phyloP scores from a whole-genome alignment of 768 basidiomycete genomes.

The Dentipellis fragilis region DNA sequence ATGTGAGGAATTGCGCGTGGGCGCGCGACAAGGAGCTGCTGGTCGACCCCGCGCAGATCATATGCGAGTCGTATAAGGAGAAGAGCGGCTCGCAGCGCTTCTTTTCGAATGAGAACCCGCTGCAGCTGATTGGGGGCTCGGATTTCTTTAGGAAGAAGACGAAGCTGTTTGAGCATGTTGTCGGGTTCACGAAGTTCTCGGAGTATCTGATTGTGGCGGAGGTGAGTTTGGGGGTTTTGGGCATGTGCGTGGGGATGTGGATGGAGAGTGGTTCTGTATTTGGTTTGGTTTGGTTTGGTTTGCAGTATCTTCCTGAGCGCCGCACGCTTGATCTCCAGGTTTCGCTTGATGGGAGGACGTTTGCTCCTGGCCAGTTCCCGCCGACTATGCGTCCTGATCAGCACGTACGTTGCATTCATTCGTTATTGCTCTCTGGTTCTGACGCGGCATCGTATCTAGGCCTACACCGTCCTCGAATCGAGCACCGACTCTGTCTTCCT shows the following conservation, averaged over 20 bases:
- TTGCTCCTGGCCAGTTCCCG: slow-evolving; percentile 84
- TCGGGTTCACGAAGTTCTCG: slow-evolving; percentile 94
- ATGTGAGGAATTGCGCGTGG: slow-evolving; percentile 90
- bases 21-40: slow-evolving; percentile 69
- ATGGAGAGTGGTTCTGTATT: not conserved
- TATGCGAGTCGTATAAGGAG: slow-evolving; percentile 81
- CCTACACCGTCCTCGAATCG: slow-evolving; percentile 92
- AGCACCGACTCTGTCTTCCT: slow-evolving; percentile 89
- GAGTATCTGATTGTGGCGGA: slow-evolving; percentile 95
- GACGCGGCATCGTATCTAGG: slow-evolving; percentile 29
- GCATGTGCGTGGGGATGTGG: too few species aligned
- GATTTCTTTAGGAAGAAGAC: slow-evolving; percentile 63
- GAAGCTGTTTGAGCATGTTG: slow-evolving; percentile 77
- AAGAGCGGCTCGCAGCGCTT: slow-evolving; percentile 72
- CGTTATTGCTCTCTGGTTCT: not conserved
- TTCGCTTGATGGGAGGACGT: slow-evolving; percentile 81
- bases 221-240: slow-evolving; percentile 38
- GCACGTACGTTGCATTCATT: slow-evolving; percentile 44
- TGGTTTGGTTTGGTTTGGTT: not conserved
- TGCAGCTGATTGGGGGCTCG: slow-evolving; percentile 71
- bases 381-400: slow-evolving; percentile 84
- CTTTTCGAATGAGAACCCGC: slow-evolving; percentile 46
- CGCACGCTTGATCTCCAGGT: slow-evolving; percentile 77
- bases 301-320: slow-evolving; percentile 40
- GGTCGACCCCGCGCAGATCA: slow-evolving; percentile 78